These are phyloP conservation scores for Filobasidium uniguttulatum DNA, from an alignment of 1,284 basidiomycete genomes.

Conservation along the genomic window DNA sequence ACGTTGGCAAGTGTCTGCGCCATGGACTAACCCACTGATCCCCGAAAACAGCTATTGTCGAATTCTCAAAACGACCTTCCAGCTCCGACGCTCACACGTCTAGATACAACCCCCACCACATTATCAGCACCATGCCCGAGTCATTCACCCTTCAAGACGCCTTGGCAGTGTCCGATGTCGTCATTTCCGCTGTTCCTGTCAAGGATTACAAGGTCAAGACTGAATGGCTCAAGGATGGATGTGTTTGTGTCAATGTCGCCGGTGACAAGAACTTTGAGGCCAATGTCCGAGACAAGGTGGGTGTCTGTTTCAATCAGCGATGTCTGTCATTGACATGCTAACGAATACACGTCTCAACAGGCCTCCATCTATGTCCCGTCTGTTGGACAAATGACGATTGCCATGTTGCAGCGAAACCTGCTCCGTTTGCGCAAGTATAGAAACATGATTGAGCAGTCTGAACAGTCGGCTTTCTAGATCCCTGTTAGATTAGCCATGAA, in stretches of 20 bases:
- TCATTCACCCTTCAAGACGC: slow-evolving; percentile 56
- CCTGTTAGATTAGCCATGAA: too few species aligned
- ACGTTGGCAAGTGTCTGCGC: background rate
- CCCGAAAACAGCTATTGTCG: slow-evolving; percentile 29
- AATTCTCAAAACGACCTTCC: slow-evolving; percentile 70
- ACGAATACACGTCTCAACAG: slow-evolving; percentile 37
- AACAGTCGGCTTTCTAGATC: slow-evolving; percentile 8
- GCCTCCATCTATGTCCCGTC: slow-evolving; percentile 83
- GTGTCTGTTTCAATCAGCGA: slow-evolving; percentile 18
- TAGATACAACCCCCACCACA: slow-evolving; percentile 65
- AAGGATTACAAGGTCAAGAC: slow-evolving; percentile 83
- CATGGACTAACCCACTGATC: background rate
- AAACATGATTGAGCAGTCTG: slow-evolving; percentile 10
- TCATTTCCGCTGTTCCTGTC: slow-evolving; percentile 78
- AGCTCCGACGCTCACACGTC: slow-evolving; percentile 20
- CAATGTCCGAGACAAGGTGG: slow-evolving; percentile 72
- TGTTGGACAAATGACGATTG: slow-evolving; percentile 91
- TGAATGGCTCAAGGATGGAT: slow-evolving; percentile 78
- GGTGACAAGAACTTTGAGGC: slow-evolving; percentile 94
- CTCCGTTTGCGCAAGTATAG: slow-evolving; percentile 14
- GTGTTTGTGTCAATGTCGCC: slow-evolving; percentile 82
- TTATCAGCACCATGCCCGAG: slow-evolving; percentile 46
- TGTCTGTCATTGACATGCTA: slow-evolving; percentile 5
- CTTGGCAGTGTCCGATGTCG: slow-evolving; percentile 69
- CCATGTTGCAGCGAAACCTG: slow-evolving; percentile 92